Evolutionary conservation across 192 early-diverging fungal genomes (phyloP).

Genomic region (Mortierella antarctica): DNA sequence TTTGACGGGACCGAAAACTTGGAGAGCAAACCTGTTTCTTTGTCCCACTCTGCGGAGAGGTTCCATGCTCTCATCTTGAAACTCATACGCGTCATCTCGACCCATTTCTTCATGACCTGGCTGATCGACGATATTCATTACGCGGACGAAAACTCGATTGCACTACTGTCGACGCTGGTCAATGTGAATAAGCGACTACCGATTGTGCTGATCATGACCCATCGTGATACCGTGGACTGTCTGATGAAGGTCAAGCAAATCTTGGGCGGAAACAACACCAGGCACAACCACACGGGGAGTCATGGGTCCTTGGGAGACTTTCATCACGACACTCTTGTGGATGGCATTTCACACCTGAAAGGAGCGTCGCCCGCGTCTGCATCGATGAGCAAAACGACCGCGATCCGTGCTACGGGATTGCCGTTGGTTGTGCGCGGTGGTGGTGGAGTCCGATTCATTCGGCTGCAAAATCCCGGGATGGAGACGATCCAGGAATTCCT

Average conservation of each 20-base stretch:
- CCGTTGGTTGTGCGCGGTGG: conserved; percentile 40
- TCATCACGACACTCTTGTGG: conserved; percentile 26
- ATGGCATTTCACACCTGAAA: conserved; percentile 18
- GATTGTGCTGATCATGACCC: conserved; percentile 48
- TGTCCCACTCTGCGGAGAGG: conserved; percentile 33
- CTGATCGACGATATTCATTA: conserved; percentile 48
- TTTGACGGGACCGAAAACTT: conserved; percentile 27
- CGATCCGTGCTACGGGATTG: conserved; percentile 10
- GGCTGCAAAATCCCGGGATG: conserved; percentile 22
- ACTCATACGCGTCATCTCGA: conserved; percentile 44
- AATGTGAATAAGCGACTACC: conserved; percentile 45
- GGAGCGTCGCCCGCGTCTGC: background rate
- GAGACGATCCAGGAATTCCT: conserved; percentile 44
- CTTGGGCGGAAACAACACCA: conserved; percentile 15
- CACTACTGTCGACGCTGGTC: conserved; percentile 29
- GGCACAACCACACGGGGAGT: conserved; percentile 14
- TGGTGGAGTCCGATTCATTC: conserved; percentile 43
- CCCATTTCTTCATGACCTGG: conserved; percentile 55
- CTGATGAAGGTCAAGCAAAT: conserved; percentile 46
- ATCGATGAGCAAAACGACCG: conserved; percentile 24
- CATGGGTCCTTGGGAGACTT: conserved; percentile 6
- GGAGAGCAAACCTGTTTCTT: conserved; percentile 26
- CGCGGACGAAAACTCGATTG: conserved; percentile 50
- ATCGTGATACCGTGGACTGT: conserved; percentile 35
- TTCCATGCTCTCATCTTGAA: conserved; percentile 50